A percentile compares a stretch with the other conserved stretches of the same genome.
These are phyloP conservation scores for Didymella glomerata DNA, from an alignment of 2,329 filamentous ascomycete species.

Conservation along the genomic window DNA sequence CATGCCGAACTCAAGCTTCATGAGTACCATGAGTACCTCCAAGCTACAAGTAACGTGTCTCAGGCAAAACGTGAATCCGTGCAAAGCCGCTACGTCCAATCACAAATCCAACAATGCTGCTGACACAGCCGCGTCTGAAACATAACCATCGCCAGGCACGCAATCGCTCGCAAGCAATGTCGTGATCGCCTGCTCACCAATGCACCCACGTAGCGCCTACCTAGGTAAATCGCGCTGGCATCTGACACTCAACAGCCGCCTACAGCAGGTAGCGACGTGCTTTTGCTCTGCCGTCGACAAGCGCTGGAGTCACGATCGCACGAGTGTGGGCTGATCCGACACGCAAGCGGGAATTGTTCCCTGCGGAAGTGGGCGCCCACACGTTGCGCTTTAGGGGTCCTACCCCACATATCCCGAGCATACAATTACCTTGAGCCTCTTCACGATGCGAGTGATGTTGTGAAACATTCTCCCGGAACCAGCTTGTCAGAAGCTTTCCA, in stretches of 20 bases:
- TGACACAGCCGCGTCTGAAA: slow-evolving; percentile 20
- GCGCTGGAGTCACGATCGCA: slow-evolving; percentile 14
- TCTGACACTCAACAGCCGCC: slow-evolving; percentile 2
- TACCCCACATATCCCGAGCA: slow-evolving; percentile 17
- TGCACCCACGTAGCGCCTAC: slow-evolving; percentile 8
- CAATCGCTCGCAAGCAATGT: slow-evolving; percentile 27
- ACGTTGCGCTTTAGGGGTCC: background rate
- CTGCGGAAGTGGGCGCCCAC: slow-evolving; percentile 3
- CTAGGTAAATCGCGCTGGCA: slow-evolving; percentile 1
- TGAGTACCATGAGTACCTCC: background rate
- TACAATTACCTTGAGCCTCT: slow-evolving; percentile 12
- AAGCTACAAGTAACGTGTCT: background rate
- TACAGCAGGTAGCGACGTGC: slow-evolving; percentile 8
- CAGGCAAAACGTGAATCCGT: background rate
- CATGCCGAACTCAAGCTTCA: background rate
- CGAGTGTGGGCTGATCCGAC: slow-evolving; percentile 38
- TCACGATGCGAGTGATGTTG: background rate
- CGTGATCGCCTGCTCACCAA: slow-evolving; percentile 31
- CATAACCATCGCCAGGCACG: slow-evolving; percentile 13
- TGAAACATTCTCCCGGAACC: slow-evolving; percentile 10
- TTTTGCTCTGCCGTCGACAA: background rate
- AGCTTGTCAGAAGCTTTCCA: slow-evolving; percentile 4
- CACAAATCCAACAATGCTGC: slow-evolving; percentile 14
- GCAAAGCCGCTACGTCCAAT: slow-evolving; percentile 11
- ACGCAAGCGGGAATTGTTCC: background rate